Base-by-base conservation (phyloP, 2,329 filamentous ascomycete species). In the Aspergillus intermedius region DNA sequence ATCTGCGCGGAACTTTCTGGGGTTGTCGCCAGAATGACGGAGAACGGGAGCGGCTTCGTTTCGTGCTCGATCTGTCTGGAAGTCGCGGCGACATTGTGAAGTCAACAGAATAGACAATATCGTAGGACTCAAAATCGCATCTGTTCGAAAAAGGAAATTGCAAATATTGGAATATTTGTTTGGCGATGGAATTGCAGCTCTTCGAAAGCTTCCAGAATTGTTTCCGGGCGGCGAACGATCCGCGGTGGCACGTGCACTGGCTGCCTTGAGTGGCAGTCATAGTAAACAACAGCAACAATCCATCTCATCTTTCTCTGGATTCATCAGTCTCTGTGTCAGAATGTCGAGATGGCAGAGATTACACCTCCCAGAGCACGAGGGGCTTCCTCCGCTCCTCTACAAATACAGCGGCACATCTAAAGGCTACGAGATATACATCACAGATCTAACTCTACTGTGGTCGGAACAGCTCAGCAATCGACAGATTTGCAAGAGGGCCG, bases 391-490 rank as follows among this genome's bases (percentile, higher is more conserved):
- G 8, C 63, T 74, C 19, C 64, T 74, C 9, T 70, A 66, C 52
- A 67, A 62, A 45, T 73, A 68, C 48, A 56, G 53, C 10, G 57
- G 61, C 49, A 59, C 61, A 23, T 49, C 57, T 22, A 54, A 61
- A 42, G 72, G 73, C 48, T 82, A 82, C 60, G 69, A 68, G 12
- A 60, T 84, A 17, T 71, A 72, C 52, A 60, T 84, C 17, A 83
- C 81, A 19, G 81, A 84, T 59, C 67, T 84, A 35, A 76, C 72
- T 53, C 70, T 75, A 50, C 67, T 84, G 19, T 84, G 81, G 81
- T 69, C 69, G 23, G 78, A 82, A 60, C 65, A 61, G 15, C 56
- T 81, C 39, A 66, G 69, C 44, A 65, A 69, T 37, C 57, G 65
- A 35, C 65, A 71, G 10, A 76, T 84, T 30, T 58, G 78, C 21